A percentile compares a stretch with the other conserved stretches of the same genome.
Evolutionary conservation across 2,329 filamentous ascomycete genomes (phyloP).

Genomic region (Tolypocladium tundrense): DNA sequence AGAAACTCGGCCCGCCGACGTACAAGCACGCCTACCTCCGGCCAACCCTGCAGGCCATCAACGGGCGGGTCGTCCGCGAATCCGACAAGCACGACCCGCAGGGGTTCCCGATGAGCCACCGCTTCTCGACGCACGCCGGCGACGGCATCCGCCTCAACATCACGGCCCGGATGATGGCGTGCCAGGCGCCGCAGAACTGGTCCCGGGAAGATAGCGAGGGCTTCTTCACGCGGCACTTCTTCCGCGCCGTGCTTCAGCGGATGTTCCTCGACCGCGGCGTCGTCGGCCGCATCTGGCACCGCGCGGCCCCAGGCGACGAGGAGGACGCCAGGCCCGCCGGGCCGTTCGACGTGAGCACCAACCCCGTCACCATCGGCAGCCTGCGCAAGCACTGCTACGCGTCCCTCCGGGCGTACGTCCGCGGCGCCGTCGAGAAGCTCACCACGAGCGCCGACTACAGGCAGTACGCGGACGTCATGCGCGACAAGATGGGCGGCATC

Average conservation of each 20-base stretch:
- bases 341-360: constrained; percentile 50
- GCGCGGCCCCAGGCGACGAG: background rate
- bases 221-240: constrained; percentile 93
- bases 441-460: constrained; percentile 45
- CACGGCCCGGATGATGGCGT: constrained; percentile 95
- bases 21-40: constrained; percentile 75
- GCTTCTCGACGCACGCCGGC: constrained; percentile 46
- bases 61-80: constrained; percentile 58
- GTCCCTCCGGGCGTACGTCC: constrained; percentile 66
- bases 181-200: constrained; percentile 94
- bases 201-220: constrained; percentile 65
- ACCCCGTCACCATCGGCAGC: constrained; percentile 78
- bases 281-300: constrained; percentile 48
- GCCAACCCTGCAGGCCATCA: constrained; percentile 54
- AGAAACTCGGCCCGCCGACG: constrained; percentile 75
- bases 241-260: constrained; percentile 77
- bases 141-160: constrained; percentile 80
- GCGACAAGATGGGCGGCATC: constrained; percentile 54
- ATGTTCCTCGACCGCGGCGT: constrained; percentile 84
- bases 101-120: constrained; percentile 85
- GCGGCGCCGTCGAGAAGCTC: constrained; percentile 71
- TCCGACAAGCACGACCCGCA: constrained; percentile 71
- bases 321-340: constrained; percentile 15
- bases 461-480: constrained; percentile 49
- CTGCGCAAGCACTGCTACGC: constrained; percentile 70